Evolutionary conservation across 495 filamentous ascomycete genomes (phyloP), one percentile per base, ranked within the genome.

Genomic region (Bryoglossum gracile): DNA sequence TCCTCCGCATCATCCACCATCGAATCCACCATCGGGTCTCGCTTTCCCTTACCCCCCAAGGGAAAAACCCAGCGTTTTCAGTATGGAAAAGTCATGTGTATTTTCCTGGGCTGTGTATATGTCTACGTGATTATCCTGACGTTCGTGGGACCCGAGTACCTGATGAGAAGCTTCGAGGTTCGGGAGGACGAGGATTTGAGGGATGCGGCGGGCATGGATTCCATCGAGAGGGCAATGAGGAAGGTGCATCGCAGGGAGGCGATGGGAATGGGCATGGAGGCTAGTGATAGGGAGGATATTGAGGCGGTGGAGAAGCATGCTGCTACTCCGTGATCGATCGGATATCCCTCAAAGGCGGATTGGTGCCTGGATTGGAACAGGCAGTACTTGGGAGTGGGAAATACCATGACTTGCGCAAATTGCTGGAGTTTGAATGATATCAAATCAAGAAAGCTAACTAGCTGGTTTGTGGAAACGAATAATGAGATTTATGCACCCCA

Each of bases 71-170:
- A 63, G 28, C 68, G 87, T 22, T 95, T 90, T 61, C 67, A 88
- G 40, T 95, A 95, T 44, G 89, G 90, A 10, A 84, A 84, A 52
- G 89, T 95, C 3, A 90, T 95, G 54, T 88, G 85, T 50, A 92
- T 95, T 57, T 90, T 94, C 63, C 87, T 94, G 86, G 90, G 78
- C 2, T 90, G 86, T 55, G 90, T 94, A n/a, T 94, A 81, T 64
- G 82, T 65, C 4, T 95, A 94, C 60, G 74, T 82, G 6, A 87
- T 94, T 52, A 0, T 92, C 0, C 53, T 94, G 17, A 84, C 85
- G 0, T 57, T 94, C 13, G 50, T 87, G 1, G 89, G 89, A 0
- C 89, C 89, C 0, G 89, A 95, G 69, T 75, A 79, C 33, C 54
- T 88, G 43, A 75, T 75, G 11, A 65, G 75, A 4, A 60, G 73